Evolutionary conservation across 768 basidiomycete genomes (phyloP).

Genomic region (Lentinula detonsa): DNA sequence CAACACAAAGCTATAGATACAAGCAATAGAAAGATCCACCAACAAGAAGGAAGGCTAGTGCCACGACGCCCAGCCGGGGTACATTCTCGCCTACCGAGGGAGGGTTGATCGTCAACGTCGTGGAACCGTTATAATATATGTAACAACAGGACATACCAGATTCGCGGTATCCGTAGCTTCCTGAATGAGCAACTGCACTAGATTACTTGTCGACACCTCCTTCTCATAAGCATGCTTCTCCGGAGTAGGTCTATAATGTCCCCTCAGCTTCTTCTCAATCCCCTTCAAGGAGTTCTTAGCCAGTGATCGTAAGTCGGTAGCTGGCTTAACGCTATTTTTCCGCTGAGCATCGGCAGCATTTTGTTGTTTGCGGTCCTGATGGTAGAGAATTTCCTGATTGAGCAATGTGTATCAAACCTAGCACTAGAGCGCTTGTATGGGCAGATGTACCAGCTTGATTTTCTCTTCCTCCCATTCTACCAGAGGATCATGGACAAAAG

Average conservation of each 20-base stretch:
- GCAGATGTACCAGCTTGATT: constrained; percentile 45
- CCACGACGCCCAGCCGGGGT: constrained; percentile 87
- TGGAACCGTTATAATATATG: too few species aligned
- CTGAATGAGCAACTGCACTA: constrained; percentile 88
- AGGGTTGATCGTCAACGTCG: constrained; percentile 6
- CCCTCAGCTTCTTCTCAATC: constrained; percentile 81
- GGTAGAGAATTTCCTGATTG: background rate
- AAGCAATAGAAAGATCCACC: background rate
- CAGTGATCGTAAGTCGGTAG: constrained; percentile 54
- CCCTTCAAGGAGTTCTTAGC: constrained; percentile 74
- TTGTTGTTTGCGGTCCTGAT: background rate
- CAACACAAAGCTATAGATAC: constrained; percentile 5
- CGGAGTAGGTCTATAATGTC: constrained; percentile 50
- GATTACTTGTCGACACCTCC: constrained; percentile 69
- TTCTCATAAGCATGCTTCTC: constrained; percentile 43
- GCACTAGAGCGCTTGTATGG: constrained; percentile 25
- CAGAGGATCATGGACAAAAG: constrained; percentile 95
- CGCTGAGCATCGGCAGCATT: background rate
- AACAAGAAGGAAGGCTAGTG: constrained; percentile 28
- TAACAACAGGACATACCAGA: constrained; percentile 33
- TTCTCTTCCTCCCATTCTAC: constrained; percentile 92
- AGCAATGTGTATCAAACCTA: constrained; percentile 19
- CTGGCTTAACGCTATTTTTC: constrained; percentile 21
- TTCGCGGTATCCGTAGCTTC: constrained; percentile 76
- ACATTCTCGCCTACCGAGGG: constrained; percentile 73